Base-by-base conservation (phyloP, 352 stramenopile species). In the Thalassiosira hispida region DNA sequence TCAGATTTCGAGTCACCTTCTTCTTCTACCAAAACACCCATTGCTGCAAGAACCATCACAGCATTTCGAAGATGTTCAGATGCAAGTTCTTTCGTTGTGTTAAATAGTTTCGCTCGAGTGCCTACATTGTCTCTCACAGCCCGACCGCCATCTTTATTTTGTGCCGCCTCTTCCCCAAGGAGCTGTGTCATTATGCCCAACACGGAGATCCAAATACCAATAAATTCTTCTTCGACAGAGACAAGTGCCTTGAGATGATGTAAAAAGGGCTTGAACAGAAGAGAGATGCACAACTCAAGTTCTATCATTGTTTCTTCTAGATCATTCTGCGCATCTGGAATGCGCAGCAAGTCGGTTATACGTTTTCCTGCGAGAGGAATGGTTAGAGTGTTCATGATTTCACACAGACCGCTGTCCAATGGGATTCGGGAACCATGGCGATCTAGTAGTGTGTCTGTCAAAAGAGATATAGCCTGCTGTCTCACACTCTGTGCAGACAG, bases 221-320 rank as follows among this genome's bases (percentile, higher is more conserved):
- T 11, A 33, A 92, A 76, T 44, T 85, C 71, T 59, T 74, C 44
- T 59, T 73, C 66, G 29, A 84, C 53, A 42, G 74, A 78, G n/a
- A 81, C 52, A 4, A 90, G 25, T 38, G 52, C 70, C 60, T 91
- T 85, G 14, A 92, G 60, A 51, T 94, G 85, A 62, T 91, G 83
- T 14, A 90, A 73, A 44, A 94, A 81, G 18, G 87, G 87, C 64
- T 94, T 92, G 66, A 93, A 94, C 12, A 93, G 79, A 11, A 94
- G 77, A 62, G 81, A 77, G 20, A 93, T 86, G 51, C 86, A 92
- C n/a, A 93, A 64, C 53, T 93, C 87, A 52, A 94, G 74, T 70
- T 94, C 87, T 44, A 86, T 86, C 72, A 91, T 76, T 8, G 85
- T 81, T 38, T 87, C 87, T 49, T 93, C 87, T 9, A 77, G 59